Percentiles rank a stretch among this genome's conserved stretches.
These are phyloP conservation scores for Macrocybe gigantea DNA, from an alignment of 768 basidiomycete genomes.

Conservation along the genomic window DNA sequence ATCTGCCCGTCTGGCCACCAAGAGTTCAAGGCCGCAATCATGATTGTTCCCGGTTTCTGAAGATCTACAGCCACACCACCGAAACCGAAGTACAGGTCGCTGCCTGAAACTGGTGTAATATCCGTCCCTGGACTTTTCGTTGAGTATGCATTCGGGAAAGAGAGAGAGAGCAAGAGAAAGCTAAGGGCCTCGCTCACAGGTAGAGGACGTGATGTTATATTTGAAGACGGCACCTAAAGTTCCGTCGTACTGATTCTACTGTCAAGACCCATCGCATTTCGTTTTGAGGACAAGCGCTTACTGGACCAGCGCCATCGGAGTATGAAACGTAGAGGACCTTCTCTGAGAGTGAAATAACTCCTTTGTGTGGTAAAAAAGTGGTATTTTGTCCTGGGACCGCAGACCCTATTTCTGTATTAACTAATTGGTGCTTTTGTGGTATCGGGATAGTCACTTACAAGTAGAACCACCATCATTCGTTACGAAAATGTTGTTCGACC, in stretches of 20 bases:
- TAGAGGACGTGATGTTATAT: conserved; percentile 47
- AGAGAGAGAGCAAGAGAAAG: background rate
- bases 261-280: conserved; percentile 1
- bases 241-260: conserved; percentile 42
- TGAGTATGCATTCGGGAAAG: background rate
- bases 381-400: conserved; percentile 54
- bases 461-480: conserved; percentile 50
- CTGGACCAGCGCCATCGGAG: conserved; percentile 57
- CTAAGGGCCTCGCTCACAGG: conserved; percentile 20
- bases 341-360: conserved; percentile 54
- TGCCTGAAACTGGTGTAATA: conserved; percentile 57
- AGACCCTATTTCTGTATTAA: conserved; percentile 32
- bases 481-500: conserved; percentile 50
- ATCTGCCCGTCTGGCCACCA: conserved; percentile 68
- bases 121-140: conserved; percentile 37
- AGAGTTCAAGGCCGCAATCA: conserved; percentile 62
- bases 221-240: conserved; percentile 41
- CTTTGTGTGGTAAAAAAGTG: conserved; percentile 59
- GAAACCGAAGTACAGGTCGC: conserved; percentile 56
- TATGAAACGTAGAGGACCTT: conserved; percentile 55
- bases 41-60: conserved; percentile 56
- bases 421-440: background rate
- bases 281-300: conserved; percentile 11
- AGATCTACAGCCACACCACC: conserved; percentile 57
- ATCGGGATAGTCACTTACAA: conserved; percentile 29